phyloP scores from a whole-genome alignment of 2,329 filamentous ascomycete species.

The Ophiocordyceps australis region DNA sequence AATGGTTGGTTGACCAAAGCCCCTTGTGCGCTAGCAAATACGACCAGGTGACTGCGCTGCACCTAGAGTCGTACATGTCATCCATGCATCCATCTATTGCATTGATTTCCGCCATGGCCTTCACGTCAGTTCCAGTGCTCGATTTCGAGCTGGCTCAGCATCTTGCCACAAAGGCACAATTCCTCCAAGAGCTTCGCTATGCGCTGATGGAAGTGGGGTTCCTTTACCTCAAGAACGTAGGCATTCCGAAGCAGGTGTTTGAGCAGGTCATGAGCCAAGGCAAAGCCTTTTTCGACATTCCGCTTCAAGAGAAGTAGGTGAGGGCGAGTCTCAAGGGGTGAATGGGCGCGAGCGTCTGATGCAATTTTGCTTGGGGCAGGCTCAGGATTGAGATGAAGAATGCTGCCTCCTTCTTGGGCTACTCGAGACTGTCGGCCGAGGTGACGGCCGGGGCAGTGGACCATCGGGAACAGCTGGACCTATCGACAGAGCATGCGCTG shows the following conservation, averaged over 20 bases:
- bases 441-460: conserved; percentile 60
- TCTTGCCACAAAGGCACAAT: conserved; percentile 49
- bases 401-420: conserved; percentile 52
- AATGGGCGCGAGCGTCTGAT: conserved; percentile 2
- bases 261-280: conserved; percentile 48
- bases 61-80: too few species aligned
- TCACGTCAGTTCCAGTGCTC: conserved; percentile 60
- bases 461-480: conserved; percentile 73
- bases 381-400: conserved; percentile 58
- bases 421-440: conserved; percentile 46
- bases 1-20: too few species aligned
- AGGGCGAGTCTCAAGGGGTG: neutral
- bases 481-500: conserved; percentile 59
- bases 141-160: conserved; percentile 51
- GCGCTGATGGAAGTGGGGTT: conserved; percentile 79
- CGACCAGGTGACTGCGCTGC: too few species aligned
- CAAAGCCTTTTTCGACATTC: conserved; percentile 59
- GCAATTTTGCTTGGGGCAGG: conserved; percentile 13
- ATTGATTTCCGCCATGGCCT: conserved; percentile 34
- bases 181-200: conserved; percentile 52
- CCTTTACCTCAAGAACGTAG: conserved; percentile 67
- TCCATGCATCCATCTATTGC: too few species aligned
- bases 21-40: too few species aligned
- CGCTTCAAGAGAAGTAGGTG: conserved; percentile 52
- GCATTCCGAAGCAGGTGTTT: conserved; percentile 48